Evolutionary conservation across 2,329 filamentous ascomycete genomes (phyloP).

Genomic region (Pseudogymnoascus sp.): DNA sequence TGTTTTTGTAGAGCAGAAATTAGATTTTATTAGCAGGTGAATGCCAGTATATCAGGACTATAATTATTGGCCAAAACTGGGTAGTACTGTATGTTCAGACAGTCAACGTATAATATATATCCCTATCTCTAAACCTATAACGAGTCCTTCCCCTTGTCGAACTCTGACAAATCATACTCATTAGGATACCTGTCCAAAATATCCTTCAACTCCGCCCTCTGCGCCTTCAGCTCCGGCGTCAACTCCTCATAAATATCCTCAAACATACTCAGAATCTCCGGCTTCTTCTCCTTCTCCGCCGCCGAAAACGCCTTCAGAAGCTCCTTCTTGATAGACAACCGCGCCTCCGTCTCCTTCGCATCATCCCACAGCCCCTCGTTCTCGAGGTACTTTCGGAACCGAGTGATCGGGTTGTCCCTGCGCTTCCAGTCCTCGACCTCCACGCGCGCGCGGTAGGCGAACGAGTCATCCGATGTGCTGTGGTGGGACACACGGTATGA

Average conservation of each 20-base stretch:
- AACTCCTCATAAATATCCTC: constrained; percentile 83
- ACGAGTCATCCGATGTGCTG: constrained; percentile 93
- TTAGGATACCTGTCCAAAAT: constrained; percentile 78
- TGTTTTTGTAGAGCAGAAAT: not conserved
- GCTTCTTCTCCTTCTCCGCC: constrained; percentile 76
- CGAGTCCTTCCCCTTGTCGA: constrained; percentile 56
- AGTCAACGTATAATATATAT: not conserved
- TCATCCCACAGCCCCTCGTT: constrained; percentile 77
- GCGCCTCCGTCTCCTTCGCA: constrained; percentile 63
- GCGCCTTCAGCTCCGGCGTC: constrained; percentile 67
- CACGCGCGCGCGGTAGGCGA: constrained; percentile 85
- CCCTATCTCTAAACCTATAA: constrained; percentile 5
- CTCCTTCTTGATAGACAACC: constrained; percentile 60
- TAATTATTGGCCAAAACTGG: not conserved
- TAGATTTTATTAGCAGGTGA: not conserved
- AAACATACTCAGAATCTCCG: constrained; percentile 64
- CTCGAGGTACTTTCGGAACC: constrained; percentile 87
- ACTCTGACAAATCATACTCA: constrained; percentile 78
- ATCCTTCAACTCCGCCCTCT: constrained; percentile 69
- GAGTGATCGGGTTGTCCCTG: constrained; percentile 78
- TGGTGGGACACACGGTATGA: constrained; percentile 97
- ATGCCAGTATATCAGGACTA: not conserved
- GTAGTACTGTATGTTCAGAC: not conserved
- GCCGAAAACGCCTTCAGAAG: constrained; percentile 77
- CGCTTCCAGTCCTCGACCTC: constrained; percentile 95